Conservation (phyloP, 768 basidiomycete genomes). For the Hydnum rufescens region DNA sequence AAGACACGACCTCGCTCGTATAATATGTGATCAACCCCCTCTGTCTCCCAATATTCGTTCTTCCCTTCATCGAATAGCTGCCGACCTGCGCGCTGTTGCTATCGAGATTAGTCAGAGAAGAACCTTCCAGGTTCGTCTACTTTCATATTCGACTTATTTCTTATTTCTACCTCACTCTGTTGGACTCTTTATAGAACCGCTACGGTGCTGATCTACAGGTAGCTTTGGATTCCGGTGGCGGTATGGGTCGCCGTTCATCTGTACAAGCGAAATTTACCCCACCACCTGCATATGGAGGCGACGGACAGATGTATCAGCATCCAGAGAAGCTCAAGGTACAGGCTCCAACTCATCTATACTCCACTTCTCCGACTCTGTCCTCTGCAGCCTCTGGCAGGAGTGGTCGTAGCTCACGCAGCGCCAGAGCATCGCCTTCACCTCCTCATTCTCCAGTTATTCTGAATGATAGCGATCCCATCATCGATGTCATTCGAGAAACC, state of each 20-base stretch:
- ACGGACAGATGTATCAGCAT: conserved; percentile 13
- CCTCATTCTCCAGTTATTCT: conserved; percentile 12
- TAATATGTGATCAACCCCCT: conserved; percentile 46
- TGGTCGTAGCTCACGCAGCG: background rate
- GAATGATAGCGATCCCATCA: conserved; percentile 30
- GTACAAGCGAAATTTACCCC: conserved; percentile 47
- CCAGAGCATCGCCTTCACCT: background rate
- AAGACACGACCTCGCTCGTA: conserved; percentile 66
- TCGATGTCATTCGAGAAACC: conserved; percentile 69
- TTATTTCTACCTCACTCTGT: background rate
- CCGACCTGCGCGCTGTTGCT: conserved; percentile 65
- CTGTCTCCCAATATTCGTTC: conserved; percentile 24
- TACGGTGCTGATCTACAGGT: conserved; percentile 60
- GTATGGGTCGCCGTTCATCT: conserved; percentile 12
- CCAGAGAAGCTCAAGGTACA: conserved; percentile 11
- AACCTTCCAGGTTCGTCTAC: conserved; percentile 36
- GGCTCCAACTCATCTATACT: conserved; percentile 17
- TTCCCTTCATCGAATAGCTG: conserved; percentile 40
- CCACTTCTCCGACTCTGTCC: background rate
- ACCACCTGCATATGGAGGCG: conserved; percentile 39
- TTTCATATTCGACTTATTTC: background rate
- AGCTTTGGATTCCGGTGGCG: conserved; percentile 33
- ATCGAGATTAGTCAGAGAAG: conserved; percentile 75
- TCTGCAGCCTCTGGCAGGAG: background rate
- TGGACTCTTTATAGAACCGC: conserved; percentile 22